Evolutionary conservation across 352 stramenopile species (phyloP).

Genomic region (Globisporangium takayamanum): DNA sequence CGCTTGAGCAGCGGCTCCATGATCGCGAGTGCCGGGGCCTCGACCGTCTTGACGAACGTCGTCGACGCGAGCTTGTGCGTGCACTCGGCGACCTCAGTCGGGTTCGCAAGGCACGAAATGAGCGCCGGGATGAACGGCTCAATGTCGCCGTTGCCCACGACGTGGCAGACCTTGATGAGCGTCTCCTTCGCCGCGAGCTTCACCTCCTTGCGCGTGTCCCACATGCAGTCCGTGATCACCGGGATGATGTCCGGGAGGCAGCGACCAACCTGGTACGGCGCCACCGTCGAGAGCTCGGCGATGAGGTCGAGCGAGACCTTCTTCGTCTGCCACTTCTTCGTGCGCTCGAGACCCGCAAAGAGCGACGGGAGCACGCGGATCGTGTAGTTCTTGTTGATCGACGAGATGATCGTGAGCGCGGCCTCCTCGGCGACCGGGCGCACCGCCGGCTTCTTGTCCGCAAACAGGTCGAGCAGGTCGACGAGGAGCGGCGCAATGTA

Average conservation of each 20-base stretch:
- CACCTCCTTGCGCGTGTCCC: slow-evolving; percentile 98
- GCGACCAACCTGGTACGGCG: slow-evolving; percentile 93
- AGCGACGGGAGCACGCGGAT: slow-evolving; percentile 87
- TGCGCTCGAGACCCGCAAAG: slow-evolving; percentile 85
- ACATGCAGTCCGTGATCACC: slow-evolving; percentile 97
- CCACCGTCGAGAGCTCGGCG: slow-evolving; percentile 85
- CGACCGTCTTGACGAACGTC: slow-evolving; percentile 98
- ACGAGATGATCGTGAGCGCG: slow-evolving; percentile 76
- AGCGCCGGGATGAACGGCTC: slow-evolving; percentile 98
- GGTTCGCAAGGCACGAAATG: slow-evolving; percentile 95
- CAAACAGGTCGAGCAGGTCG: slow-evolving; percentile 71
- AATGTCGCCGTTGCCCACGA: slow-evolving; percentile 99
- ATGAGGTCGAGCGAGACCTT: slow-evolving; percentile 94
- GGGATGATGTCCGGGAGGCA: slow-evolving; percentile 96
- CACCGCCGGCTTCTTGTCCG: slow-evolving; percentile 80
- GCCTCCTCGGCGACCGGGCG: slow-evolving; percentile 63
- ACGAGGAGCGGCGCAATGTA: slow-evolving; percentile 68
- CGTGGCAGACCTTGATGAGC: slow-evolving; percentile 93
- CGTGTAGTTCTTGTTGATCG: slow-evolving; percentile 82
- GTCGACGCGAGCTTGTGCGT: slow-evolving; percentile 98
- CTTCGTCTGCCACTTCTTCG: slow-evolving; percentile 96
- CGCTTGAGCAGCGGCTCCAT: slow-evolving; percentile 96
- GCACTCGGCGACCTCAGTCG: slow-evolving; percentile 96
- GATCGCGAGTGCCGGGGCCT: slow-evolving; percentile 94
- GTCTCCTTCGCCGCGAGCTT: slow-evolving; percentile 92